These are phyloP conservation scores for Cyclotella atomus DNA, from an alignment of 108 stramenopile species.

Conservation along the genomic window DNA sequence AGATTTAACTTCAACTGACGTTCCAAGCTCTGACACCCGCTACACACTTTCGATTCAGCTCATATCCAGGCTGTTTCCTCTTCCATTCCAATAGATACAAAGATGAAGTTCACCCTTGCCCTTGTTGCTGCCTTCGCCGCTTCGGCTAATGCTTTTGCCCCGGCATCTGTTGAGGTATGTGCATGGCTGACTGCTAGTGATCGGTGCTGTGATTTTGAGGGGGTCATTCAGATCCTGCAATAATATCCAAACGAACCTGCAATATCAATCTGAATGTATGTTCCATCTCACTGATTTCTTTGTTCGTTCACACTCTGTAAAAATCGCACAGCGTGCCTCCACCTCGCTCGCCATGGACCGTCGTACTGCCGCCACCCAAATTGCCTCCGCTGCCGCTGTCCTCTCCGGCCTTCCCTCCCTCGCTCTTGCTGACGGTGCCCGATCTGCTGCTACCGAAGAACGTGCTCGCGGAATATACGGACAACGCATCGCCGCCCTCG, in stretches of 20 bases:
- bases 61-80: neutral
- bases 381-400: constrained; percentile 73
- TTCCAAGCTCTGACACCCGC: too few relatives aligned
- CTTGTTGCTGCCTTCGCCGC: constrained; percentile 69
- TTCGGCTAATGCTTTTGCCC: constrained; percentile 82
- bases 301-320: too few relatives aligned
- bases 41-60: too few relatives aligned
- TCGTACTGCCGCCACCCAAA: constrained; percentile 84
- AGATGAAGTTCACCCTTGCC: constrained; percentile 82
- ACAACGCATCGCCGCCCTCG: constrained; percentile 83
- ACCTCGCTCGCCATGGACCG: constrained; percentile 89
- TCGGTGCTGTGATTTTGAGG: neutral
- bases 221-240: neutral
- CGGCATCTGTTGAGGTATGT: constrained; percentile 56
- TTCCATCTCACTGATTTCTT: constrained; percentile 1
- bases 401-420: constrained; percentile 65
- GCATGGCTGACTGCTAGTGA: neutral
- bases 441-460: constrained; percentile 71
- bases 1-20: too few relatives aligned
- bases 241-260: too few relatives aligned
- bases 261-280: too few relatives aligned
- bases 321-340: constrained; percentile 76
- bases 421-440: constrained; percentile 91
- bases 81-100: too few relatives aligned
- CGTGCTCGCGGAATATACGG: constrained; percentile 87